Evolutionary conservation across 176 grass and related monocot genomes (phyloP).

Genomic region (Bonia amplexicaulis): DNA sequence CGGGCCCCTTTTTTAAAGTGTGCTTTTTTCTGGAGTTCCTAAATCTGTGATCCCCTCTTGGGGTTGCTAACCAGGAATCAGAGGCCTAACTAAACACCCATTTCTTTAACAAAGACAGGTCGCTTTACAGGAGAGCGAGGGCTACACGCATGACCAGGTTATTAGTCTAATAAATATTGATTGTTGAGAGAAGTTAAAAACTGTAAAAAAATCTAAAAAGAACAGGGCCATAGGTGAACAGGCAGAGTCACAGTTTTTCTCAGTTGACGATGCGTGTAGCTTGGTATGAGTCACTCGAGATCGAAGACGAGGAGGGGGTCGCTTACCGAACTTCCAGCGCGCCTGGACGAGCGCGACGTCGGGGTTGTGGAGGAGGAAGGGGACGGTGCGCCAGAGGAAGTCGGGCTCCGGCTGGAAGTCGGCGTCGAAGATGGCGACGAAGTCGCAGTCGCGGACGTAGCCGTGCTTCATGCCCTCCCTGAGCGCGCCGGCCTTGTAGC

Average conservation of each 20-base stretch:
- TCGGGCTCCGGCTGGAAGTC: conserved; percentile 90
- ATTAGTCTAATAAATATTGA: no score
- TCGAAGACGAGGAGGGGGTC: no score
- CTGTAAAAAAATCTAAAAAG: no score
- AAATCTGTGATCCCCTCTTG: not conserved
- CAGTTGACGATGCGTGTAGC: not conserved
- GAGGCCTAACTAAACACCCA: not conserved
- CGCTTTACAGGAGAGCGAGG: not conserved
- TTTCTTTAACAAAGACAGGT: not conserved
- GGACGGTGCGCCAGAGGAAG: conserved; percentile 62
- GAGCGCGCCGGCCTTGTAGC: conserved; percentile 96
- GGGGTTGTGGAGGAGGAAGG: conserved; percentile 82
- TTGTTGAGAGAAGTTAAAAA: no score
- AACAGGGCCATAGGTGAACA: not conserved
- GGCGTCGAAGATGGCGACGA: conserved; percentile 83
- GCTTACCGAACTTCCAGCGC: conserved; percentile 70
- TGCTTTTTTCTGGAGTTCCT: not conserved
- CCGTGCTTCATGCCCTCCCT: conserved; percentile 80
- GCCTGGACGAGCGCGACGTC: conserved; percentile 76
- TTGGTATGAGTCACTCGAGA: not conserved
- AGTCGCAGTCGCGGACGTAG: conserved; percentile 69
- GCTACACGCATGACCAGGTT: not conserved
- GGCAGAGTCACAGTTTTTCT: not conserved
- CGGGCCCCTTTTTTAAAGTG: not conserved
- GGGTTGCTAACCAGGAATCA: not conserved